Percentiles rank a stretch among this genome's conserved stretches.
These are phyloP conservation scores for Rhodotorula paludigena DNA, from an alignment of 768 basidiomycete species.

Conservation along the genomic window DNA sequence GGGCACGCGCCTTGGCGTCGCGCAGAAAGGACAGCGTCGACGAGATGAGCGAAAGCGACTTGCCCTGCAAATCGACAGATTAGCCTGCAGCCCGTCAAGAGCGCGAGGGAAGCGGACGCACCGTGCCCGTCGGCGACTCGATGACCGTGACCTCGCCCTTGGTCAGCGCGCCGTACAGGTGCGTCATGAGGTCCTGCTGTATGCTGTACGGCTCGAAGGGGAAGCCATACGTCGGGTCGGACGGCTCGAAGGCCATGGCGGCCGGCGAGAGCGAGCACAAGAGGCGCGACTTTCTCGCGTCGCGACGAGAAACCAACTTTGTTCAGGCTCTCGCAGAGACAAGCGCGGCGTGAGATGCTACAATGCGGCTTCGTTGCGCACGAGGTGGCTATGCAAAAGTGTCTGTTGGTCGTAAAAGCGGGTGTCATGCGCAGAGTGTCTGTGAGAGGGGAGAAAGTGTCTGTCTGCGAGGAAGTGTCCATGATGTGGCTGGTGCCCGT, in stretches of 20 bases:
- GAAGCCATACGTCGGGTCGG: slow-evolving; percentile 51
- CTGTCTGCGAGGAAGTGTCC: neutral
- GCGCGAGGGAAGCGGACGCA: slow-evolving; percentile 46
- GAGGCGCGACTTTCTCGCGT: too few relatives aligned
- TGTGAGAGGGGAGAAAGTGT: too few relatives aligned
- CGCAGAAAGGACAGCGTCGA: slow-evolving; percentile 64
- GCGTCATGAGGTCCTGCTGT: slow-evolving; percentile 80
- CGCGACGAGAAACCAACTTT: too few relatives aligned
- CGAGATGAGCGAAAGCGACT: slow-evolving; percentile 75
- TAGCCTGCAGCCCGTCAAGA: neutral
- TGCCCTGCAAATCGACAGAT: slow-evolving; percentile 57
- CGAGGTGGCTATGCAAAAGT: too few relatives aligned
- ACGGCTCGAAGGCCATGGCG: neutral
- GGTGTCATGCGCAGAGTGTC: too few relatives aligned
- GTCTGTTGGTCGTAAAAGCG: too few relatives aligned
- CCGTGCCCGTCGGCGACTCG: slow-evolving; percentile 85
- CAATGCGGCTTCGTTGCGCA: too few relatives aligned
- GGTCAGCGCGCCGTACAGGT: slow-evolving; percentile 76
- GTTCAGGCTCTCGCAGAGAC: too few relatives aligned
- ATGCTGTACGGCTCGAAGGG: slow-evolving; percentile 82
- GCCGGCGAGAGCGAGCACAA: neutral
- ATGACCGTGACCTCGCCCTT: slow-evolving; percentile 67
- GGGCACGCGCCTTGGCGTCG: slow-evolving; percentile 55
- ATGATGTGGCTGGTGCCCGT: neutral
- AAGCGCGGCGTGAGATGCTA: too few relatives aligned